Evolutionary conservation across 1,139 yeast genomes (phyloP), one percentile per base, ranked within the genome.

Genomic region (Nadsonia starkeyi-henricii): DNA sequence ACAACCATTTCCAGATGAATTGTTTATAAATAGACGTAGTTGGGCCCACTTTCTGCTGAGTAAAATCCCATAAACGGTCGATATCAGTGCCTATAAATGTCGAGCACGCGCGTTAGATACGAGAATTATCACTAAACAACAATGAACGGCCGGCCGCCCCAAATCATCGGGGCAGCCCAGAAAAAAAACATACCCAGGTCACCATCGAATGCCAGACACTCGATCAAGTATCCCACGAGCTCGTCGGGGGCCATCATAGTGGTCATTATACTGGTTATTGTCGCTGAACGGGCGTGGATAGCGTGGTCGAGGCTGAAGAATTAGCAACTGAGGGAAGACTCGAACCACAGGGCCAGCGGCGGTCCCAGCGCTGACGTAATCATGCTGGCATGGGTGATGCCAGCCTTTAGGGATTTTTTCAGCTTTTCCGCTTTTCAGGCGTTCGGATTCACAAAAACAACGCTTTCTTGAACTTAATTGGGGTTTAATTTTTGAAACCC

Each of bases 121-220:
- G 9, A 13, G 36, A 20, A 33, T 20, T 17, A 41, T 17, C 20
- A n/a, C 12, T 17, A 17, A 43, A n/a, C n/a, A n/a, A n/a, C n/a
- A n/a, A n/a, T n/a, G n/a, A n/a, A n/a, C n/a, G n/a, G n/a, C n/a
- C n/a, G n/a, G n/a, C n/a, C n/a, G n/a, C n/a, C n/a, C n/a, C n/a
- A n/a, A n/a, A n/a, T n/a, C n/a, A n/a, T n/a, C n/a, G n/a, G n/a
- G n/a, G n/a, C n/a, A n/a, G n/a, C n/a, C n/a, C n/a, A n/a, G 21
- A 47, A 41, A n/a, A 21, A 3, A 12, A 12, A 53, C 64, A 20
- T 55, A 64, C 68, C 66, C 42, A 56, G 53, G 47, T 58, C 60
- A 8, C 66, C 66, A 49, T 61, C 62, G 48, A 60, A 54, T 13
- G 67, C 65, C 44, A 64, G 50, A 43, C 57, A 54, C 49, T 64